Conservation (phyloP, 1,284 basidiomycete genomes). For the Cutaneotrichosporon daszewskae region DNA sequence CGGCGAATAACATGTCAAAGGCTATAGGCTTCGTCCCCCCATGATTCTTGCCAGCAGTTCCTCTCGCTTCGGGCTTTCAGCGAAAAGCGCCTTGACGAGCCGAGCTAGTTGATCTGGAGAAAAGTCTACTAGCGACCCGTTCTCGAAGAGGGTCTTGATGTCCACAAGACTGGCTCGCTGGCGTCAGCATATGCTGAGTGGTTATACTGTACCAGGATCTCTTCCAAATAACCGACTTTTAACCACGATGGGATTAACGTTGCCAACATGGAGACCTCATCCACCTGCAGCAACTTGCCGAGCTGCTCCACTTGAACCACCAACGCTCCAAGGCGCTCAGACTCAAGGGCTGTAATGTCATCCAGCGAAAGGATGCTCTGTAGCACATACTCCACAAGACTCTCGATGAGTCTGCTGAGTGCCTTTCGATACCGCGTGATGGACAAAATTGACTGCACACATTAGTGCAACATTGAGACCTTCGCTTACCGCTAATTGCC, state of each 20-base stretch:
- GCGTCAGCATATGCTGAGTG: background rate
- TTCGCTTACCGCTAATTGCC: constrained; percentile 64
- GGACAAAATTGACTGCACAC: constrained; percentile 26
- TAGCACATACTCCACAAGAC: constrained; percentile 63
- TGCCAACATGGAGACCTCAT: constrained; percentile 31
- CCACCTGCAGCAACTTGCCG: constrained; percentile 63
- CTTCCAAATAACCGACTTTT: constrained; percentile 86
- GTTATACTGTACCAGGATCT: constrained; percentile 64
- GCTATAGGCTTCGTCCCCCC: no score
- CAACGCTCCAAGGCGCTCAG: constrained; percentile 72
- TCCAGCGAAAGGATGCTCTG: constrained; percentile 69
- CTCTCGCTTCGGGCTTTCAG: constrained; percentile 73
- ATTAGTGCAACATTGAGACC: constrained; percentile 2
- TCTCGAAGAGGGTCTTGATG: constrained; percentile 86
- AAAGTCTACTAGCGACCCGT: constrained; percentile 87
- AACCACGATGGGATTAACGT: constrained; percentile 82
- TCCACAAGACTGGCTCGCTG: constrained; percentile 75
- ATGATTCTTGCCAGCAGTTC: constrained; percentile 32
- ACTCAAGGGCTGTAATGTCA: constrained; percentile 89
- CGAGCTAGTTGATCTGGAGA: constrained; percentile 72
- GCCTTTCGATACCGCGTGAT: constrained; percentile 23
- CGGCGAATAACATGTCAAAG: no score
- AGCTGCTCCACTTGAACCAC: constrained; percentile 71
- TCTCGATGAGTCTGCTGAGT: constrained; percentile 69
- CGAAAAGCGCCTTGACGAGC: constrained; percentile 81